Percentiles rank a stretch among this genome's conserved stretches.
Evolutionary conservation across 2,329 filamentous ascomycete genomes (phyloP).

Genomic region (Penicillium sp.): DNA sequence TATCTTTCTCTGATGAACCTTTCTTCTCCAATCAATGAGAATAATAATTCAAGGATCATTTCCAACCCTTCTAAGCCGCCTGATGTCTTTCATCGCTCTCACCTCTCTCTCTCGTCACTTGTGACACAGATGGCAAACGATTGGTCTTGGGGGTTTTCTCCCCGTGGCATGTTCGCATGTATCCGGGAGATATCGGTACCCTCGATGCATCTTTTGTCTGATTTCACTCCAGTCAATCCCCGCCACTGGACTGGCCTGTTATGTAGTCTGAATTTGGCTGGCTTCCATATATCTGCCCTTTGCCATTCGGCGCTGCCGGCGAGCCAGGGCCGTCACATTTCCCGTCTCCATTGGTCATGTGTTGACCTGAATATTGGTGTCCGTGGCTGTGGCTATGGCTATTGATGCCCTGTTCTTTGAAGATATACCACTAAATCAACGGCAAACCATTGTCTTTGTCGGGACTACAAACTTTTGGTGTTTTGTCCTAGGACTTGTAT

Average conservation of each 20-base stretch:
- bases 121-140: neutral
- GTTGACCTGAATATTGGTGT: neutral
- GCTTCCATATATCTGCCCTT: neutral
- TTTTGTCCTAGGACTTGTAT: neutral
- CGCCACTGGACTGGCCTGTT: constrained; percentile 6
- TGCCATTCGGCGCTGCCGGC: neutral
- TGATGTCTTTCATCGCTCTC: neutral
- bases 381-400: neutral
- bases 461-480: neutral
- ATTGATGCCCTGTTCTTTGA: neutral
- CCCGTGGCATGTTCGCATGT: neutral
- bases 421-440: neutral
- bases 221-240: neutral
- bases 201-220: neutral
- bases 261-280: constrained; percentile 21
- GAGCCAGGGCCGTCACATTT: neutral
- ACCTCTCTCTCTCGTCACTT: neutral
- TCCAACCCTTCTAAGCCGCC: neutral
- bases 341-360: neutral
- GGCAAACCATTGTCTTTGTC: constrained; percentile 7
- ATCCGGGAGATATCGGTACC: neutral
- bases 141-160: neutral
- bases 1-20: constrained; percentile 2
- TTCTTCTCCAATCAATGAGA: constrained; percentile 11
- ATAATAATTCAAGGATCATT: constrained; percentile 8